Evolutionary conservation across 2,329 filamentous ascomycete genomes (phyloP).

Genomic region (Aspergillus quadrilineatus): DNA sequence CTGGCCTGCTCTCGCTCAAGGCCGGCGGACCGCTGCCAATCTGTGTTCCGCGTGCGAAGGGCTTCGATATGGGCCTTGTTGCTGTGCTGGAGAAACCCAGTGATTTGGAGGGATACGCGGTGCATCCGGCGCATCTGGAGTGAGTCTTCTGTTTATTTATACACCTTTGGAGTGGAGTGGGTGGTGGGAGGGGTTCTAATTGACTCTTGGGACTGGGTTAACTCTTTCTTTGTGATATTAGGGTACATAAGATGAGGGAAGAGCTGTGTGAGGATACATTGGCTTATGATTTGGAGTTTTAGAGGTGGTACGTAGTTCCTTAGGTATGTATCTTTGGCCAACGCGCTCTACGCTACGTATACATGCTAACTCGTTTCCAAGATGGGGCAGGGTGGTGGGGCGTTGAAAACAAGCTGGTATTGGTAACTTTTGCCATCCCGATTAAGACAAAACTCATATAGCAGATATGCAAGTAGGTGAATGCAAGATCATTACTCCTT

Average conservation of each 20-base stretch:
- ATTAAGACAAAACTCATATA: slow-evolving; percentile 2
- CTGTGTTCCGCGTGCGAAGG: slow-evolving; percentile 44
- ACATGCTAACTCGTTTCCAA: neutral
- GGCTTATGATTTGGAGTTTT: slow-evolving; percentile 45
- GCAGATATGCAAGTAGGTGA: slow-evolving; percentile 7
- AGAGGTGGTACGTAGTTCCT: neutral
- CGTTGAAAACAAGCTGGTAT: slow-evolving; percentile 1
- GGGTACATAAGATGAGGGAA: slow-evolving; percentile 41
- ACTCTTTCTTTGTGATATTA: slow-evolving; percentile 16
- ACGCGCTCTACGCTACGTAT: neutral
- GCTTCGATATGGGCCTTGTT: slow-evolving; percentile 48
- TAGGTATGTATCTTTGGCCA: too few relatives aligned
- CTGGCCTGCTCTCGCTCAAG: slow-evolving; percentile 41
- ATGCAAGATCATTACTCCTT: slow-evolving; percentile 37
- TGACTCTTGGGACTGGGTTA: neutral
- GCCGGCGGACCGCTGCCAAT: slow-evolving; percentile 38
- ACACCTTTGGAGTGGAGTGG: neutral
- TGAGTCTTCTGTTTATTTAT: slow-evolving; percentile 28
- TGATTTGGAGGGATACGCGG: slow-evolving; percentile 44
- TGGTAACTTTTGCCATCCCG: slow-evolving; percentile 2
- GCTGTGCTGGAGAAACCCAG: slow-evolving; percentile 46
- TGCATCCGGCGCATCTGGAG: slow-evolving; percentile 49
- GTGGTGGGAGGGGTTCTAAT: neutral
- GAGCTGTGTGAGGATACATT: slow-evolving; percentile 44
- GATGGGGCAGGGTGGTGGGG: neutral